Evolutionary conservation across 257 asterid genomes (phyloP), one percentile per base, ranked within the genome.

Genomic region (Solanum chmielewskii): DNA sequence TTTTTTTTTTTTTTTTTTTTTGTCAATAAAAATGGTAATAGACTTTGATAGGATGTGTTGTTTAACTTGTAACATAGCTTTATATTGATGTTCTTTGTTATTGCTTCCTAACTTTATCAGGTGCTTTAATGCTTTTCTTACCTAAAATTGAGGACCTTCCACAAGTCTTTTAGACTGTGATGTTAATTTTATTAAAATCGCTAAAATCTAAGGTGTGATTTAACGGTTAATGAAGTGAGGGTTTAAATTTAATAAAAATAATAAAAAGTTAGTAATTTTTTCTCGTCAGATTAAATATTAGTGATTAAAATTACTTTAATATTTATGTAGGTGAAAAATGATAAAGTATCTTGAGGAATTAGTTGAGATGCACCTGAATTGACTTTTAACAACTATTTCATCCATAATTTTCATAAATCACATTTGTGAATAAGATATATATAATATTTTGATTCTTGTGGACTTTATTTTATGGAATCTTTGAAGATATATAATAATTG

Each of bases 111-210:
- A 47, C 83, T 70, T 69, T 81, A 35, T n/a, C 41, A 27, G 66
- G 47, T 47, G 29, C 83, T 44, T 87, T 76, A 31, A 60, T 45
- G 16, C 68, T 86, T 91, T 85, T 73, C 73, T 77, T 88, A 81
- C 89, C 93, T 92, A 87, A 89, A 91, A 76, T 31, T 77, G 69
- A 37, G 77, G 91, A 89, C 91, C 87, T 85, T 86, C 41, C 14
- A 35, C 3, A 4, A 5, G 68, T 49, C 18, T 80, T 80, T 80
- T 29, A 44, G 84, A 44, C 45, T 25, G 84, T 45, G 64, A 78
- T 78, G 25, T 76, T 41, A n/a, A 39, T 76, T 35, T 23, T 41
- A 75, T 6, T 41, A 33, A 9, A 74, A 74, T 74, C 23, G 6
- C 3, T 2, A 11, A 3, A 3, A 7, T 9, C 0, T 1, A 2